Base-by-base conservation (phyloP, 2,329 filamentous ascomycete genomes). In the Fusarium sp. region DNA sequence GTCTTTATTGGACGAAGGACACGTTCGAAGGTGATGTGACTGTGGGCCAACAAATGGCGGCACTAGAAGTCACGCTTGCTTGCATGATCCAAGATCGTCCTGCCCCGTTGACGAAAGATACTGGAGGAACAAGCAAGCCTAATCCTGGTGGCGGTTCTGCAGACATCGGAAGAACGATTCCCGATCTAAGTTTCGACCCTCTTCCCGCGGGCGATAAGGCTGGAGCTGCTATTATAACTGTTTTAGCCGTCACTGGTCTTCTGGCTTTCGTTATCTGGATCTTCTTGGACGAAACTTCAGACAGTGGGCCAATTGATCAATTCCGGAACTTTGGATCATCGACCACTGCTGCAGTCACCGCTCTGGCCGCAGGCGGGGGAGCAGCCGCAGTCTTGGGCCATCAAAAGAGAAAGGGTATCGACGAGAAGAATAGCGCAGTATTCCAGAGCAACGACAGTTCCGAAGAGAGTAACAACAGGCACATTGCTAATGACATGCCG, bases 11-110 rank as follows among this genome's bases (percentile, higher is more conserved):
- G 88, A 84, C 83, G 45, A 81, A 84, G 54, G 79, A 83, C 57
- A 77, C 77, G 10, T 91, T 85, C 77, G 88, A 91, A 74, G 86
- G 87, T 26, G 82, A 81, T 3, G 84, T 82, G 8, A 90, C 89
- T 8, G 85, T 92, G 3, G 90, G 90, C 7, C 89, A 92, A 76
- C 89, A 92, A 77, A 92, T 92, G 90, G 84, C 87, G 2, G 89
- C 87, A 4, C 80, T 92, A 76, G 88, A 91, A 72, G 83, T 91
- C 11, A 84, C 91, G 8, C 83, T 92, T 45, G 84, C 85, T 37
- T 89, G 87, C 71, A 82, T 90, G 76, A 85, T 91, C 50, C 71
- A 81, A 36, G 65, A 82, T 8, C 79, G 79, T 11, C 58, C 71
- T 1, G 75, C 78, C 2, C 83, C 85, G 0, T 78, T 85, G 40